These are phyloP conservation scores for Solanum ossicruentum DNA, from an alignment of 257 asterid species.

Conservation along the genomic window DNA sequence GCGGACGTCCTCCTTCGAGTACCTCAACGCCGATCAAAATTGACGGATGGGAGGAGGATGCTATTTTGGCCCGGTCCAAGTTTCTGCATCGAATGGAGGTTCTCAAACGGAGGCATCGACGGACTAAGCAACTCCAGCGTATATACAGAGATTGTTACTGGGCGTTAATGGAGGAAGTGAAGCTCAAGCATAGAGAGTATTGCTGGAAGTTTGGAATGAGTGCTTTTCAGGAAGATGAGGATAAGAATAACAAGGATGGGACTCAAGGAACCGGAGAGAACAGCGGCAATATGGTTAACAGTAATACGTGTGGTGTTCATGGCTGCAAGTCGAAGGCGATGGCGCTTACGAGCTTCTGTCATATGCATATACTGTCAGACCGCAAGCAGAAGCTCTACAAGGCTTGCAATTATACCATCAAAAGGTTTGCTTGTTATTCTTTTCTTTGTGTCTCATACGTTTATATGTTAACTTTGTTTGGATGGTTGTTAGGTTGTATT, in stretches of 20 bases:
- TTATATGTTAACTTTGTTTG: background rate
- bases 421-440: constrained; percentile 37
- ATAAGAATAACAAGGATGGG: constrained; percentile 20
- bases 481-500: too few relatives aligned
- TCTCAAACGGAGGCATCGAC: constrained; percentile 47
- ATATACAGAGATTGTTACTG: constrained; percentile 70
- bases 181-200: constrained; percentile 41
- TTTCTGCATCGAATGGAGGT: constrained; percentile 51
- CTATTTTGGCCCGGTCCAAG: constrained; percentile 35
- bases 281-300: background rate
- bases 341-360: constrained; percentile 52
- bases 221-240: constrained; percentile 54
- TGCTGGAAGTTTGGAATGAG: constrained; percentile 69
- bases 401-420: constrained; percentile 58
- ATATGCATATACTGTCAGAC: constrained; percentile 65
- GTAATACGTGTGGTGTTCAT: constrained; percentile 28
- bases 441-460: background rate
- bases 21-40: constrained; percentile 23
- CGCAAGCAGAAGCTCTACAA: constrained; percentile 72
- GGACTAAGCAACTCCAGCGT: constrained; percentile 42
- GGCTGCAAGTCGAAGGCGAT: constrained; percentile 49
- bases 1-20: constrained; percentile 19
- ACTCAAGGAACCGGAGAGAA: constrained; percentile 7
- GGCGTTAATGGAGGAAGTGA: constrained; percentile 82
- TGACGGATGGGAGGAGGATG: constrained; percentile 52